Evolutionary conservation across 148 eudicot genomes (phyloP).

Genomic region (Limonium bicolor): DNA sequence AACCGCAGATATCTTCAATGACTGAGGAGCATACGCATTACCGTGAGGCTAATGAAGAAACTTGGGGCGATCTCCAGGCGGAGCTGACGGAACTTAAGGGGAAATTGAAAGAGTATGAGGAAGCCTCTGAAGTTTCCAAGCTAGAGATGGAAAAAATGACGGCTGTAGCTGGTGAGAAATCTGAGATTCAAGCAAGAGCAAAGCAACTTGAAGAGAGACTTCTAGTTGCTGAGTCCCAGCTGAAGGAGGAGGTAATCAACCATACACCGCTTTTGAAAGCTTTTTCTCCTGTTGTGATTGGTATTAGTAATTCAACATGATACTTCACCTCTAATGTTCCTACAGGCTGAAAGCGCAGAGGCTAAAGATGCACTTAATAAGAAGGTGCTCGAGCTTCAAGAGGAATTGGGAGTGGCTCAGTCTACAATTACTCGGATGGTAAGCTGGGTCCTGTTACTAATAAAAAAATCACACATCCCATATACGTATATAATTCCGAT

Average conservation of each 20-base stretch:
- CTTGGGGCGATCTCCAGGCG: conserved; percentile 34
- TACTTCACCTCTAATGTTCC: not conserved
- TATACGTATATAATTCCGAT: too few relatives aligned
- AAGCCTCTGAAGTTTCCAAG: conserved; percentile 23
- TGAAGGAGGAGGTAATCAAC: conserved; percentile 39
- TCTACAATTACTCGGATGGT: conserved; percentile 20
- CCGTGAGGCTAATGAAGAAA: conserved; percentile 19
- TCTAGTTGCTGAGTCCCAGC: conserved; percentile 27
- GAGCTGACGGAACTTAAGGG: conserved; percentile 36
- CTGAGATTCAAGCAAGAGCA: conserved; percentile 21
- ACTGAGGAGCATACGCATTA: conserved; percentile 41
- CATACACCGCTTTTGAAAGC: too few relatives aligned
- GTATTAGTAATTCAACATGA: too few relatives aligned
- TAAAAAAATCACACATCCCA: too few relatives aligned
- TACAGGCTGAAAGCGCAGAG: conserved; percentile 18
- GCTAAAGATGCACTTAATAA: conserved; percentile 13
- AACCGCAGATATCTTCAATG: conserved; percentile 39
- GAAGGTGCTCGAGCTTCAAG: conserved; percentile 20
- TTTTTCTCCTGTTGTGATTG: not conserved
- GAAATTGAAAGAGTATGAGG: conserved; percentile 30
- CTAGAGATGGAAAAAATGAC: conserved; percentile 30
- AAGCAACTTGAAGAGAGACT: conserved; percentile 48
- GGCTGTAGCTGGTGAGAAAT: conserved; percentile 29
- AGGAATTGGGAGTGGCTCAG: conserved; percentile 22
- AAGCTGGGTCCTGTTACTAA: too few relatives aligned